Base-by-base conservation (phyloP, 2,329 filamentous ascomycete species). In the Paradendryphiella salina region DNA sequence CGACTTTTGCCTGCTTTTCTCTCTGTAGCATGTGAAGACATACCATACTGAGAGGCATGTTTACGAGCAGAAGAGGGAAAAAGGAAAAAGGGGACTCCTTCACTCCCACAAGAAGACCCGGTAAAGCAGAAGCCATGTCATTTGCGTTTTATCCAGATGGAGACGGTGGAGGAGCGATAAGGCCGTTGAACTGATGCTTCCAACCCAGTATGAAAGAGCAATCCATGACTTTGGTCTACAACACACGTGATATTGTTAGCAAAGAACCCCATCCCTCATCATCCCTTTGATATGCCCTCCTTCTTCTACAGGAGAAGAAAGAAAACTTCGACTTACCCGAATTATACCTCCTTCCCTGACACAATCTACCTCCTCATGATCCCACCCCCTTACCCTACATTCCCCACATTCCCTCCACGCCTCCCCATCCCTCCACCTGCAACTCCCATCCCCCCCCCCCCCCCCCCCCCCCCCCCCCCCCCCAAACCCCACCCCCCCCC, bases 401-500 rank as follows among this genome's bases (percentile, higher is more conserved):
- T 61, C 57, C 5, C 61, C 61, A 50, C 61, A 63, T 2, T 31
- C 23, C 47, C 38, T 49, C 54, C 57, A 54, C 4, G 36, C 36
- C 49, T 61, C 49, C 1, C 45, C 15, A 15, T 64, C 61, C 5
- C 13, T 33, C 61, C 61, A 64, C 13, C 26, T 52, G 15, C 61
- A 63, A 5, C 10, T 21, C 33, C n/a, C 21, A 15, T 3, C 23
- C 15, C 38, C 28, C 15, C 26, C 15, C n/a, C 3, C 14, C 0
- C 10, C n/a, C n/a, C n/a, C n/a, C 40, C 57, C 58, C 61, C 5
- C 34, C 21, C 5, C 37, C 50, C 23, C 36, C 50, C 15, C 56
- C 42, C 37, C 61, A 64, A 52, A 59, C 57, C 4, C 61, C 61
- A 50, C 61, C 60, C 3, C 31, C 21, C 49, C 37, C 46, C 53